Conservation (phyloP, 371 early-diverging fungal genomes). For the Circinella minor region DNA sequence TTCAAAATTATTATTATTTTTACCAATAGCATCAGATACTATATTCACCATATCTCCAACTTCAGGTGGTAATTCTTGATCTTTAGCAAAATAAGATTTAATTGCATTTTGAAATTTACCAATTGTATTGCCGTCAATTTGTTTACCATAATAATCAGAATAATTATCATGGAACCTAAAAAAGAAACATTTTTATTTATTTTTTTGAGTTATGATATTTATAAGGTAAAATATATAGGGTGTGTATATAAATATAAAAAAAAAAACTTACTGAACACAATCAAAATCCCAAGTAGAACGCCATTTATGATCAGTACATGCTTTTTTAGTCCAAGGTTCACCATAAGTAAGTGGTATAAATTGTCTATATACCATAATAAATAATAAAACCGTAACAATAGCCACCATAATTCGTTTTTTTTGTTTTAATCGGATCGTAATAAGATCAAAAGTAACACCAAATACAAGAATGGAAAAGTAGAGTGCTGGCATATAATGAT, state of each 20-base stretch:
- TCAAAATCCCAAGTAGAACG: conserved; percentile 77
- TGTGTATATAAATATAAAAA: background rate
- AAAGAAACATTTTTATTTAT: background rate
- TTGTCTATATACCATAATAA: conserved; percentile 60
- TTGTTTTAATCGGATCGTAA: conserved; percentile 66
- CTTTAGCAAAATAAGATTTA: conserved; percentile 32
- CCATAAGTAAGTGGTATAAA: conserved; percentile 91
- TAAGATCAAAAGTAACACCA: conserved; percentile 77
- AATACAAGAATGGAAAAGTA: conserved; percentile 82
- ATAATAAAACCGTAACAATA: conserved; percentile 50
- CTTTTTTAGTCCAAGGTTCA: conserved; percentile 71
- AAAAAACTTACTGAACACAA: conserved; percentile 38
- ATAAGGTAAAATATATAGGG: too few relatives aligned
- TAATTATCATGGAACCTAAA: conserved; percentile 42
- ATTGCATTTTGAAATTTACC: conserved; percentile 41
- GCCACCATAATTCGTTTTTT: conserved; percentile 55
- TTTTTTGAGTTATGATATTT: background rate
- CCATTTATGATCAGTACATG: conserved; percentile 79
- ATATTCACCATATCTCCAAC: conserved; percentile 41
- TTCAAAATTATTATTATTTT: background rate
- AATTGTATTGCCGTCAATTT: conserved; percentile 19
- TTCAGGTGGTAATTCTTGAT: conserved; percentile 35
- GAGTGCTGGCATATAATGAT: conserved; percentile 97
- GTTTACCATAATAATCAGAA: conserved; percentile 22
- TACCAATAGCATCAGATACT: conserved; percentile 35